These are phyloP conservation scores for Tricholoma sp. DNA, from an alignment of 768 basidiomycete genomes.

Conservation along the genomic window DNA sequence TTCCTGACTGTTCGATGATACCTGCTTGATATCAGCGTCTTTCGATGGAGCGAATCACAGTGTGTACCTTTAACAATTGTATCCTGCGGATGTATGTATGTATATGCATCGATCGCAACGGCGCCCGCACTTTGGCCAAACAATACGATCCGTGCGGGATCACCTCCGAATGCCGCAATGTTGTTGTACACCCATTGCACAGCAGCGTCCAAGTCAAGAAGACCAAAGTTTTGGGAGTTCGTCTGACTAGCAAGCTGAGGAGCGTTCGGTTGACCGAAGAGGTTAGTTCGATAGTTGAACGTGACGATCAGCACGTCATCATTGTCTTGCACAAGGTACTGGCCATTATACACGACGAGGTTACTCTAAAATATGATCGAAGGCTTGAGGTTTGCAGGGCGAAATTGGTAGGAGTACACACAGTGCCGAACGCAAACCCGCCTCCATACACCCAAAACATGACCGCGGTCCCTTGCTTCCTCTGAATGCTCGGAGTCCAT, in stretches of 20 bases:
- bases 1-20: neutral
- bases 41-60: neutral
- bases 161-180: conserved; percentile 41
- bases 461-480: conserved; percentile 31
- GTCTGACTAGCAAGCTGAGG: conserved; percentile 26
- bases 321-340: conserved; percentile 28
- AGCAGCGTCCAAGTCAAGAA: conserved; percentile 35
- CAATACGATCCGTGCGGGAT: conserved; percentile 31
- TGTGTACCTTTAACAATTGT: conserved; percentile 25
- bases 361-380: conserved; percentile 21
- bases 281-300: conserved; percentile 34
- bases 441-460: conserved; percentile 37
- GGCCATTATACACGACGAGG: conserved; percentile 24
- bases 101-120: conserved; percentile 27
- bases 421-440: conserved; percentile 31
- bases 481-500: conserved; percentile 27
- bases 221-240: conserved; percentile 32
- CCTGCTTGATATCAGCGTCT: neutral
- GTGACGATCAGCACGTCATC: conserved; percentile 32
- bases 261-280: conserved; percentile 35
- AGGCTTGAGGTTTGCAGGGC: neutral
- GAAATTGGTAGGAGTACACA: conserved; percentile 9
- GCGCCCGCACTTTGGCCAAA: conserved; percentile 36
- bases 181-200: conserved; percentile 44
- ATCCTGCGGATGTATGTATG: conserved; percentile 29